Evolutionary conservation across 2,329 filamentous ascomycete species (phyloP), one percentile per base, ranked within the genome.

Genomic region (Fusarium sp.): DNA sequence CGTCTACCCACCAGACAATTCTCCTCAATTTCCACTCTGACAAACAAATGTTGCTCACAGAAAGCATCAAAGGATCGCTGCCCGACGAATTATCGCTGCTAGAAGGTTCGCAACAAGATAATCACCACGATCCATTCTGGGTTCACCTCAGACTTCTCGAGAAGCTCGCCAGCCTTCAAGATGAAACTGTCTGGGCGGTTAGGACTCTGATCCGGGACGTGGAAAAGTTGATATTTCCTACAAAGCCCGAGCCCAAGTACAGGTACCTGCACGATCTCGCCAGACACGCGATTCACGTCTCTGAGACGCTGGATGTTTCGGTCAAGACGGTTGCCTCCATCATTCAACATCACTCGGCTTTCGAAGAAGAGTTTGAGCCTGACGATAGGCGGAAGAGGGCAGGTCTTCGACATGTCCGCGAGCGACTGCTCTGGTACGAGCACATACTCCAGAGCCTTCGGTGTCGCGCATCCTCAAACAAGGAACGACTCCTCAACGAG

Each of bases 401-500:
- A 1, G 37, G 51, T 5, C 62, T 55, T 12, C 63, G 71, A 11
- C 68, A 73, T 6, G 74, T 82, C 1, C 75, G 77, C 27, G 65
- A 77, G 31, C 71, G 78, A 5, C 73, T 85, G 6, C 60, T 71
- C 0, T 81, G 78, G 56, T 76, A 72, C 39, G 73, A 78, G 30
- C 75, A 79, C 16, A 76, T 82, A 15, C 53, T 83, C 1, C 63
- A 70, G 15, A 81, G 77, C 53, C 75, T 84, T 1, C 76, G 77
- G 3, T 66, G 75, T 11, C 78, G 84, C 12, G 78, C 82, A 0
- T 63, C 65, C 0, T 79, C 83, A 1, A 85, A 82, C 71, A 78
- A 80, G 12, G 77, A 82, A 13, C 67, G 89, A 62, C 78, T 91
- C 73, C 52, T 86, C 76, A 77, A 90, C 79, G 76, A 90, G 83